Conservation (phyloP, 352 stramenopile species). For the Blastocystis sp. region DNA sequence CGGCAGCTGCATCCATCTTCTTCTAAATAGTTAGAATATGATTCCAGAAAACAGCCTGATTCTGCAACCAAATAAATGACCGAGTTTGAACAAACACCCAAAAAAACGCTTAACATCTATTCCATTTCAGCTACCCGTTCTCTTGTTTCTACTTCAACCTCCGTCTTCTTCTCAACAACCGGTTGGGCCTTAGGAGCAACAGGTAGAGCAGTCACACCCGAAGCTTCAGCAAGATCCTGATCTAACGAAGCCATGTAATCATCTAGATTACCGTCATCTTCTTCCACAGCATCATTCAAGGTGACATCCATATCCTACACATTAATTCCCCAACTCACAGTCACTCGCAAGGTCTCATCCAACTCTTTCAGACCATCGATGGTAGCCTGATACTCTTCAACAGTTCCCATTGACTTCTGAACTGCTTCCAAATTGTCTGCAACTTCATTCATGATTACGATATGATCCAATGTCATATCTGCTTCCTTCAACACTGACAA, state of each 20-base stretch:
- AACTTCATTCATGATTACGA: neutral
- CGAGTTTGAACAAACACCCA: too few species aligned
- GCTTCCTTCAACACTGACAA: neutral
- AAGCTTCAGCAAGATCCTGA: neutral
- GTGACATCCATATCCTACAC: neutral
- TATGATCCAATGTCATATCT: neutral
- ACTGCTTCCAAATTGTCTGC: conserved; percentile 1
- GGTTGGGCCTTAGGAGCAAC: neutral
- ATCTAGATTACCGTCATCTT: neutral
- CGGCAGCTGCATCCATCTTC: conserved; percentile 18
- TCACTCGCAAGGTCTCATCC: neutral
- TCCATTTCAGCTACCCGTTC: neutral
- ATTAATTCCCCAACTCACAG: neutral
- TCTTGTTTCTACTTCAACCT: neutral
- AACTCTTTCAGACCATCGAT: neutral
- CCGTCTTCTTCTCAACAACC: neutral
- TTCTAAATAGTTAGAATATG: neutral
- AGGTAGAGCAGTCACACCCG: neutral
- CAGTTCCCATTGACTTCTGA: neutral
- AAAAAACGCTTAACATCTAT: neutral
- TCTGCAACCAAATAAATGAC: too few species aligned
- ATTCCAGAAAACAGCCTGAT: neutral
- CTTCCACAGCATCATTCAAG: neutral
- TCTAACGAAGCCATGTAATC: neutral
- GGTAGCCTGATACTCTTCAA: neutral